Conservation (phyloP, 192 early-diverging fungal species). For the Coemansia sp. region DNA sequence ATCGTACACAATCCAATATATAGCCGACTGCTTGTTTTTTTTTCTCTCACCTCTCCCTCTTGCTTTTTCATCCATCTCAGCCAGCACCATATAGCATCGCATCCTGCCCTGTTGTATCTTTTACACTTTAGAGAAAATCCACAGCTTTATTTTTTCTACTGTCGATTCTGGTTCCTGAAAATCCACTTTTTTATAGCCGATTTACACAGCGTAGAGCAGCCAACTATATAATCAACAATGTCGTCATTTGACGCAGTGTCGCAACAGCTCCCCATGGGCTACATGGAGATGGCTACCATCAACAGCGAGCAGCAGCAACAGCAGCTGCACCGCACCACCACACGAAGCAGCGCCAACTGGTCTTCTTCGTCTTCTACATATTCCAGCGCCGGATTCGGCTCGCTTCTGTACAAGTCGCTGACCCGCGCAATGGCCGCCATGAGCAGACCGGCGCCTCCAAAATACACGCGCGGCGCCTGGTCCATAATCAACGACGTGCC, state of each 20-base stretch:
- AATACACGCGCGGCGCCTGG: conserved; percentile 49
- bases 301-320: conserved; percentile 8
- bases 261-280: neutral
- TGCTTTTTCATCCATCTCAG: neutral
- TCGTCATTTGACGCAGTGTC: neutral
- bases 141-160: neutral
- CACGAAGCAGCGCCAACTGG: neutral
- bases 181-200: neutral
- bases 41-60: neutral
- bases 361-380: neutral
- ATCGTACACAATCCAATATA: neutral
- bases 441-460: conserved; percentile 19
- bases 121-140: neutral
- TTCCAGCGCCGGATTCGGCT: conserved; percentile 43
- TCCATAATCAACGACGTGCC: conserved; percentile 53
- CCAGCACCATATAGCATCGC: neutral
- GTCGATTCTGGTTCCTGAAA: neutral
- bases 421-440: conserved; percentile 32
- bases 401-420: conserved; percentile 26
- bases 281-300: conserved; percentile 1
- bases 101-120: neutral
- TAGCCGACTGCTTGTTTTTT: neutral
- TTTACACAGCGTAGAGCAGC: neutral
- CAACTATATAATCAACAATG: neutral
- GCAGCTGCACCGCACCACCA: neutral